phyloP scores from a whole-genome alignment of 2,329 filamentous ascomycete genomes.

The Apiospora saccharicola region DNA sequence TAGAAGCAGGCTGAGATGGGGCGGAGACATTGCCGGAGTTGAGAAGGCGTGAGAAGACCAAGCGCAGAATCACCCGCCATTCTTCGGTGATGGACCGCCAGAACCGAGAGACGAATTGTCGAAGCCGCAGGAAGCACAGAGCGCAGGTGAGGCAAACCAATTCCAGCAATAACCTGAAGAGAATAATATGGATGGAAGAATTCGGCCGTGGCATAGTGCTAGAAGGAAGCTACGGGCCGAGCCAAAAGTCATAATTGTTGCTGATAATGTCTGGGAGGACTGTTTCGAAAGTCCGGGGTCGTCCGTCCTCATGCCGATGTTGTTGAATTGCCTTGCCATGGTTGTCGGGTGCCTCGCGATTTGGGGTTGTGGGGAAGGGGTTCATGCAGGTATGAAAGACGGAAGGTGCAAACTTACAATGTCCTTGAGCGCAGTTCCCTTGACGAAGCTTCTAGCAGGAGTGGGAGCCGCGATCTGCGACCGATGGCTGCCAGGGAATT shows the following conservation, averaged over 20 bases:
- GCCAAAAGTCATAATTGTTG: slow-evolving; percentile 14
- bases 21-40: neutral
- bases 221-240: slow-evolving; percentile 8
- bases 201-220: slow-evolving; percentile 19
- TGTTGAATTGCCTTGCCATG: neutral
- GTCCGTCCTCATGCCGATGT: neutral
- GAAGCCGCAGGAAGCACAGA: neutral
- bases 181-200: slow-evolving; percentile 1
- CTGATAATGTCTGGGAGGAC: neutral
- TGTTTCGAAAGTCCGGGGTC: slow-evolving; percentile 4
- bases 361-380: neutral
- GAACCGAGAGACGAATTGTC: slow-evolving; percentile 9
- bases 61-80: neutral
- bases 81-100: slow-evolving; percentile 15
- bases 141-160: slow-evolving; percentile 11
- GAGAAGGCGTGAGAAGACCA: neutral
- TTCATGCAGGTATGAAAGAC: neutral
- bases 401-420: slow-evolving; percentile 30
- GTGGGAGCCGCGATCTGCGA: slow-evolving; percentile 49
- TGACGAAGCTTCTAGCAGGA: slow-evolving; percentile 52
- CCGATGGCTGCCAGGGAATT: slow-evolving; percentile 51
- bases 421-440: slow-evolving; percentile 50
- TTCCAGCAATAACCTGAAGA: slow-evolving; percentile 16
- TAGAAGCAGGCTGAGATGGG: neutral
- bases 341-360: neutral